Evolutionary conservation across 2,329 filamentous ascomycete genomes (phyloP), one percentile per base, ranked within the genome.

Genomic region (Penicillium corylophilum): DNA sequence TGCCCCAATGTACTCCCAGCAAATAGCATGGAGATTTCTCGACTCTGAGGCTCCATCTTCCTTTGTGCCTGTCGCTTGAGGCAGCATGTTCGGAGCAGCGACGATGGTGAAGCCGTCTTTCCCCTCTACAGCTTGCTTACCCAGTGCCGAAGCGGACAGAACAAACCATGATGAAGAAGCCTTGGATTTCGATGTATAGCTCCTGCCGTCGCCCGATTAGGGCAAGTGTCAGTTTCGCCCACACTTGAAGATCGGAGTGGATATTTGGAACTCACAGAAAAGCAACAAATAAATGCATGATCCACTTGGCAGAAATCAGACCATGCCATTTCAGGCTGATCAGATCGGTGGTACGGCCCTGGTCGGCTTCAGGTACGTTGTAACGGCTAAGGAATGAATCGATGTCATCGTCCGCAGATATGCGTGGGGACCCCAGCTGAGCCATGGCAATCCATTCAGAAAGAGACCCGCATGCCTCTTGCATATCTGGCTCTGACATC

Each of bases 401-500:
- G 26, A 75, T 65, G 13, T 62, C 56, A 54, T 77, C 73, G 35
- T 65, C 57, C 15, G 58, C 62, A 31, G 57, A 58, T 3, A 78
- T 59, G 16, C 72, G 67, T 13, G 71, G 70, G 13, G 75, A 77
- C 10, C 61, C 58, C 13, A 78, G 64, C 15, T 77, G 74, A 5
- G 87, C 71, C 42, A 84, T 74, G 6, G 76, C 83, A 18, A 88
- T 71, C 84, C 85, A 89, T 70, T 87, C 82, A 36, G 79, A 77
- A 20, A 84, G 58, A n/a, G 79, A 75, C 5, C 82, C 61, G 9
- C 78, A 81, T 54, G 79, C 79, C 20, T 90, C 84, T 51, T 88
- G 83, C 31, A 89, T 38, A 76, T 72, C 46, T 72, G 76, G 75
- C 31, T 71, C 64, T 15, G 71, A 63, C 44, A 61, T 59, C 10